Evolutionary conservation across 108 stramenopile species (phyloP), one percentile per base, ranked within the genome.

Genomic region (Stephanodiscus triporus): DNA sequence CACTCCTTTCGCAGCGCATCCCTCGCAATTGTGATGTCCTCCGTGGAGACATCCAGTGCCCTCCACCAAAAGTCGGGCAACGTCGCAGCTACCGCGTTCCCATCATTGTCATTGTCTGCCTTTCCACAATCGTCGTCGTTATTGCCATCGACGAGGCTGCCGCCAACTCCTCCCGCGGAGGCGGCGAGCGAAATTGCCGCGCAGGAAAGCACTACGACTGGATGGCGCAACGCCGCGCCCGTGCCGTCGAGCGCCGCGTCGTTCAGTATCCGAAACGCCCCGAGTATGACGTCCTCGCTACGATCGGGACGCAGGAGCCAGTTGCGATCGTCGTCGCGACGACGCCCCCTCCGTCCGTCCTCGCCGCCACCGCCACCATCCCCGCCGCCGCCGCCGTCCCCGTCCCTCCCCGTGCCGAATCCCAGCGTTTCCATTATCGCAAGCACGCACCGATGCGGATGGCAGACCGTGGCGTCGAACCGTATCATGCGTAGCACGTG

Each of bases 401-500:
- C 11, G 17, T 13, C 34, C 5, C 32, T 48, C 6, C 68, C 69
- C 38, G 17, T 70, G 20, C 78, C 76, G 54, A 78, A 82, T 24
- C 73, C 63, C 20, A 82, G 36, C 34, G 72, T 74, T 30, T 82
- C 82, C 82, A 78, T 78, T 6, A 78, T 43, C 20, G 77, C 47
- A 36, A 75, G 50, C 16, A 91, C 88, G 48, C 85, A 86, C 50
- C 93, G 85, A 66, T 94, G 88, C 2, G 93, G 93, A 77, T 86
- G 83, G 22, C 85, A 83, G 17, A 94, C 89, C 22, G 61, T 65
- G 4, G 80, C 62, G 83, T 94, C 93, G 77, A 94, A 94, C 40
- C 85, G 83, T 27, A 94, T 36, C 88, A 87, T 89, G 38, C 89
- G 37, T 32, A 94, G 56, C 13, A 94, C 84, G 37, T 68, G 60